phyloP scores from a whole-genome alignment of 768 basidiomycete genomes.

The Mycena metata region DNA sequence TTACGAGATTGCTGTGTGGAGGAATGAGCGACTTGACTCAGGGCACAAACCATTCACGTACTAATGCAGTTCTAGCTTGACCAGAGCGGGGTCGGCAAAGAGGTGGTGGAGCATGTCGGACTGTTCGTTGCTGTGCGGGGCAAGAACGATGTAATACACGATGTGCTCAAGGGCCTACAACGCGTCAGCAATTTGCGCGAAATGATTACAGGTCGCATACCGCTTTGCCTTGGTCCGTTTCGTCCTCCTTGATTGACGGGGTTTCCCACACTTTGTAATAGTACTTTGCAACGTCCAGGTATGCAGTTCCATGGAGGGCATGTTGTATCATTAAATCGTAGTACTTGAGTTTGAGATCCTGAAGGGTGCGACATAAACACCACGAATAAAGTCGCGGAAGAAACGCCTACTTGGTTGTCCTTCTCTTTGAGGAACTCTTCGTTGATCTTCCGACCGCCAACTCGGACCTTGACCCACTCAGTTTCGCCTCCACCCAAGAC shows the following conservation, averaged over 20 bases:
- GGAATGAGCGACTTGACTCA: constrained; percentile 32
- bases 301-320: constrained; percentile 85
- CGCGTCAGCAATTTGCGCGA: constrained; percentile 27
- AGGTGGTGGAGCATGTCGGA: constrained; percentile 96
- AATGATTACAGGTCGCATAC: constrained; percentile 55
- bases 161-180: constrained; percentile 92
- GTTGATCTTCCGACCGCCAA: constrained; percentile 94
- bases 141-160: constrained; percentile 93
- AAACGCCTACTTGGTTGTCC: constrained; percentile 79
- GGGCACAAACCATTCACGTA: constrained; percentile 51
- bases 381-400: background rate
- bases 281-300: constrained; percentile 94
- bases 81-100: constrained; percentile 80
- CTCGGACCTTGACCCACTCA: constrained; percentile 94
- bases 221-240: constrained; percentile 73
- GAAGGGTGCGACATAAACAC: constrained; percentile 19
- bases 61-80: constrained; percentile 89
- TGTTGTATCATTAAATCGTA: constrained; percentile 98
- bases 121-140: constrained; percentile 97
- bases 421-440: constrained; percentile 91
- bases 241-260: constrained; percentile 91
- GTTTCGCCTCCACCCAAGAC: constrained; percentile 79
- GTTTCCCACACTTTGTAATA: constrained; percentile 99
- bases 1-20: constrained; percentile 84
- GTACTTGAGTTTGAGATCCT: constrained; percentile 97